Conservation (phyloP, 2,329 filamentous ascomycete species). For the Aspergillus candidus region DNA sequence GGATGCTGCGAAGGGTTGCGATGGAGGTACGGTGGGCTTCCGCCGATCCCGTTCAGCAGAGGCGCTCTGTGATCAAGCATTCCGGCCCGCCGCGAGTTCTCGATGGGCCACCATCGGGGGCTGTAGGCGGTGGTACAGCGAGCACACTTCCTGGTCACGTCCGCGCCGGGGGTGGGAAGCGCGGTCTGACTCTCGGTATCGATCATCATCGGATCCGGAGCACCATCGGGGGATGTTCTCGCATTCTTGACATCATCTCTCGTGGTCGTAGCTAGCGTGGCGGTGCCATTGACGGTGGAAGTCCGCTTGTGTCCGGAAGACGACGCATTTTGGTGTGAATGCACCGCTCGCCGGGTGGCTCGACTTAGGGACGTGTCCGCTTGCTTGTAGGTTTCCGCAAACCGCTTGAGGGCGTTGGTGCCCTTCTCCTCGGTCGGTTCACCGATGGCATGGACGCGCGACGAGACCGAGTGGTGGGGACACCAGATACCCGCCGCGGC, state of each 20-base stretch:
- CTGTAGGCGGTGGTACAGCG: constrained; percentile 37
- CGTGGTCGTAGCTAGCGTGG: constrained; percentile 11
- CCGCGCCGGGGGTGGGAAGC: constrained; percentile 12
- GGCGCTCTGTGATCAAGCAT: constrained; percentile 43
- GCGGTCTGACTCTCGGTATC: constrained; percentile 22
- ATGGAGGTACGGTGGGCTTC: constrained; percentile 9
- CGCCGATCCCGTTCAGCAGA: constrained; percentile 29
- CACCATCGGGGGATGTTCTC: constrained; percentile 15
- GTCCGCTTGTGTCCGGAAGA: constrained; percentile 46
- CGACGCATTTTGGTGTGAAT: constrained; percentile 26
- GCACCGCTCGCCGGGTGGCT: constrained; percentile 83
- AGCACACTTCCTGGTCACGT: constrained; percentile 31
- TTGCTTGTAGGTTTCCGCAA: constrained; percentile 85
- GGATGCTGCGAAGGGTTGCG: neutral
- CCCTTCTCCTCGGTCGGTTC: constrained; percentile 66
- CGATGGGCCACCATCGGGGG: constrained; percentile 57
- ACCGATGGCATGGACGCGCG: constrained; percentile 68
- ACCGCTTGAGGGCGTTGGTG: constrained; percentile 78
- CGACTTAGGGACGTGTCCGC: constrained; percentile 85
- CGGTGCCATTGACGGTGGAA: constrained; percentile 47
- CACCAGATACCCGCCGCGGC: constrained; percentile 88
- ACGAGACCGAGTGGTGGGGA: constrained; percentile 75
- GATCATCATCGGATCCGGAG: constrained; percentile 26
- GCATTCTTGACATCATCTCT: constrained; percentile 22
- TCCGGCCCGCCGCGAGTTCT: constrained; percentile 48